A percentile compares a stretch with the other conserved stretches of the same genome.
Evolutionary conservation across 108 stramenopile genomes (phyloP).

Genomic region (Nitzschia sp.): DNA sequence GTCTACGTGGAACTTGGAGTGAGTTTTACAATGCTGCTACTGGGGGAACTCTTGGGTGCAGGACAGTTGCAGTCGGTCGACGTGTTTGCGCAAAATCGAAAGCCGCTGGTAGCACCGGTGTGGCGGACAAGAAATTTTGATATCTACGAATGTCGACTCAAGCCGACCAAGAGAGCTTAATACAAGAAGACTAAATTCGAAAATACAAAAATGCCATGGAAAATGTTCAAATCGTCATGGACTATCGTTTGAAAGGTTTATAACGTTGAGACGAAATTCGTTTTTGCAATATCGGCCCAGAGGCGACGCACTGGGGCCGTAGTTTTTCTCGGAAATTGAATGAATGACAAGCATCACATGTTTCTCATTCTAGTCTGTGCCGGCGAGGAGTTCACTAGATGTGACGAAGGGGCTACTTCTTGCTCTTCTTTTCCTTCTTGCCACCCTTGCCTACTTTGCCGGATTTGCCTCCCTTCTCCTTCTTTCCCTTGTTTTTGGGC

Average conservation of each 20-base stretch:
- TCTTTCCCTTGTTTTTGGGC: not conserved
- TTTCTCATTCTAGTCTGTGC: too few species aligned
- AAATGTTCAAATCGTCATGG: too few species aligned
- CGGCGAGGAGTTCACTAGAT: too few species aligned
- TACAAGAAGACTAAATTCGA: too few species aligned
- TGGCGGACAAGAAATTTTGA: conserved; percentile 54
- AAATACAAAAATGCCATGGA: too few species aligned
- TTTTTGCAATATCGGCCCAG: too few species aligned
- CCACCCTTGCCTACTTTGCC: not conserved
- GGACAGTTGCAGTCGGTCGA: conserved; percentile 37
- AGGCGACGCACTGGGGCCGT: too few species aligned
- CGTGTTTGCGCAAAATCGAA: conserved; percentile 2
- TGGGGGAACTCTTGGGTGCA: conserved; percentile 31
- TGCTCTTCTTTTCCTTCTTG: not conserved
- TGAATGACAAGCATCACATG: too few species aligned
- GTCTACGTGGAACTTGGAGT: conserved; percentile 40
- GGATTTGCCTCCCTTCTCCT: not conserved
- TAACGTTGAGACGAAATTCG: too few species aligned
- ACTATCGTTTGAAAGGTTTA: too few species aligned
- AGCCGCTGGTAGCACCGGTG: conserved; percentile 38
- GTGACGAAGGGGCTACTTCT: too few species aligned
- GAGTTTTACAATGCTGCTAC: conserved; percentile 30
- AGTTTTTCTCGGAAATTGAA: too few species aligned
- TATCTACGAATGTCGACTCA: conserved; percentile 42
- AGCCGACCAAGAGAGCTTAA: conserved; percentile 20